Evolutionary conservation across 2,329 filamentous ascomycete species (phyloP).

Genomic region (Magnaporthales sp.): DNA sequence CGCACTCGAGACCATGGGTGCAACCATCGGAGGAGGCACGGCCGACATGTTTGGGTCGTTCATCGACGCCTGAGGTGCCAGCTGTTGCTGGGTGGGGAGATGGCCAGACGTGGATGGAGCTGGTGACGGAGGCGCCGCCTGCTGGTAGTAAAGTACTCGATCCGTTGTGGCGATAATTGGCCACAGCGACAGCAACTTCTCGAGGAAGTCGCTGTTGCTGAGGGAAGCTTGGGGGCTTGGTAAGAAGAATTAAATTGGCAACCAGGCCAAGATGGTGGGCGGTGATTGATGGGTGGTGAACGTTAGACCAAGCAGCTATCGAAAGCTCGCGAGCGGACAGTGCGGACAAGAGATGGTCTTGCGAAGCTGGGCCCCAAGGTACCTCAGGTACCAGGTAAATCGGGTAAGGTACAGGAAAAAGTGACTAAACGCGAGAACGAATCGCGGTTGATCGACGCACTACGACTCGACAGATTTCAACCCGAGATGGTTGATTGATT

Average conservation of each 20-base stretch:
- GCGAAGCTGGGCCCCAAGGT: neutral
- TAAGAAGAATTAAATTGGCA: neutral
- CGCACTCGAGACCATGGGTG: slow-evolving; percentile 4
- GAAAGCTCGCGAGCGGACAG: neutral
- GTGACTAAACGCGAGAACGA: neutral
- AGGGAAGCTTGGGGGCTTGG: neutral
- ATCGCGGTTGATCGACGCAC: neutral
- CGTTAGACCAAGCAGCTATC: neutral
- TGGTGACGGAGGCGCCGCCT: slow-evolving; percentile 6
- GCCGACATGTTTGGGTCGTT: slow-evolving; percentile 5
- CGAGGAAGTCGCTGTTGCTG: slow-evolving; percentile 3
- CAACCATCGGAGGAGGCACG: neutral
- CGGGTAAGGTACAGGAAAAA: neutral
- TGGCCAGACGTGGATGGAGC: slow-evolving; percentile 5
- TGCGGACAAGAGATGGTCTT: neutral
- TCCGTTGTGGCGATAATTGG: slow-evolving; percentile 6
- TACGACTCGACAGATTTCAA: neutral
- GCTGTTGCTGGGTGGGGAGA: slow-evolving; percentile 5
- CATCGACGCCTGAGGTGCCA: slow-evolving; percentile 1
- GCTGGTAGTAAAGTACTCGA: slow-evolving; percentile 6
- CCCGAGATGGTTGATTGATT: neutral
- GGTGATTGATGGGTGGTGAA: neutral
- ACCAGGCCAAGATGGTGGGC: slow-evolving; percentile 1
- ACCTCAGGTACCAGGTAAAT: neutral
- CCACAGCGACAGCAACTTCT: slow-evolving; percentile 7